These are phyloP conservation scores for Calonectria crousiana DNA, from an alignment of 2,329 filamentous ascomycete species.

Conservation along the genomic window DNA sequence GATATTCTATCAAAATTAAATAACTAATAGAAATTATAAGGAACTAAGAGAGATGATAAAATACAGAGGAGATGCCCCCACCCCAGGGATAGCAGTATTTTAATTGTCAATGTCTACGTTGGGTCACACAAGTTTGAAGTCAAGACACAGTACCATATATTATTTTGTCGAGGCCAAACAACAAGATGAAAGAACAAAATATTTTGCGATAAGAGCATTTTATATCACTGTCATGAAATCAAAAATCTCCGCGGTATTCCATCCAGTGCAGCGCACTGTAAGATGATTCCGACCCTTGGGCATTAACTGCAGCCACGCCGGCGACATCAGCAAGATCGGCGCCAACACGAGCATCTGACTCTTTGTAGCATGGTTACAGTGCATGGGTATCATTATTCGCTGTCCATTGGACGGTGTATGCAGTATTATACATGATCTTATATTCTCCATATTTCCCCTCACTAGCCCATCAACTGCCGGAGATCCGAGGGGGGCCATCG, in stretches of 20 bases:
- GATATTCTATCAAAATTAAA: neutral
- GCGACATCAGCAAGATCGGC: neutral
- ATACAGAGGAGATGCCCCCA: neutral
- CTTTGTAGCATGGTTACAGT: neutral
- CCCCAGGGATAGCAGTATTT: neutral
- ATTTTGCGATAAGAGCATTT: neutral
- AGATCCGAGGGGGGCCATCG: conserved; percentile 95
- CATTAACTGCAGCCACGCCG: neutral
- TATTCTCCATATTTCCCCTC: conserved; percentile 18
- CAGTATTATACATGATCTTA: conserved; percentile 10
- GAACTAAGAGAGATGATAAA: neutral
- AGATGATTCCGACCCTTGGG: neutral
- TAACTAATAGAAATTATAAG: neutral
- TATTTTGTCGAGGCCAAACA: neutral
- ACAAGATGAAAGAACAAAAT: neutral
- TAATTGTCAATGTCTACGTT: neutral
- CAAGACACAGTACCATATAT: neutral
- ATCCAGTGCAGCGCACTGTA: neutral
- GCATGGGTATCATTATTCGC: conserved; percentile 39
- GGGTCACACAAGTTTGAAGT: neutral
- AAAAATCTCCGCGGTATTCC: neutral
- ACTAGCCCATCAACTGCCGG: conserved; percentile 87
- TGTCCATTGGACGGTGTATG: neutral
- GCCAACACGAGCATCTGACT: neutral
- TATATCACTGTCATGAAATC: neutral